Conservation (phyloP, 2,329 filamentous ascomycete genomes). For the Sporothrix variecibatus region DNA sequence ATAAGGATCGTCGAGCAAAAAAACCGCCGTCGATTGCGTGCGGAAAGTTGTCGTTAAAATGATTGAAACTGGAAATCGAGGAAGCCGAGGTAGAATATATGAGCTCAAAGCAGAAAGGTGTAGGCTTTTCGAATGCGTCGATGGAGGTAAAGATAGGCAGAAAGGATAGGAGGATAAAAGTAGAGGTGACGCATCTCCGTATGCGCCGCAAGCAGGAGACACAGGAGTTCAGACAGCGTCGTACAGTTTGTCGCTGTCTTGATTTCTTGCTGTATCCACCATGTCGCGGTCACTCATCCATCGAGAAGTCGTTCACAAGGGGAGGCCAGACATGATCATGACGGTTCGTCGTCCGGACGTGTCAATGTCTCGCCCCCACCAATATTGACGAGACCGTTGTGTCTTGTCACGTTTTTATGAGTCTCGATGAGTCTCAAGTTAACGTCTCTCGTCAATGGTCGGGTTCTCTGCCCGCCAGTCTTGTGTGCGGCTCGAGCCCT, state of each 20-base stretch:
- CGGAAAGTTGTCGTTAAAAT: conserved; percentile 5
- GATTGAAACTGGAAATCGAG: neutral
- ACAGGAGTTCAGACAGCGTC: neutral
- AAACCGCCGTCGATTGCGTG: neutral
- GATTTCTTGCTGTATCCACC: neutral
- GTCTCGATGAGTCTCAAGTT: neutral
- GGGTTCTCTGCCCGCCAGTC: conserved; percentile 44
- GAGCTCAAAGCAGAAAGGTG: neutral
- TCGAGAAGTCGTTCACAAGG: neutral
- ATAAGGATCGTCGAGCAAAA: neutral
- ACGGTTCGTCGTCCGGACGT: neutral
- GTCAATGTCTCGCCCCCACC: neutral
- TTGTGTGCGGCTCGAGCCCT: conserved; percentile 40
- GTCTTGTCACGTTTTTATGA: neutral
- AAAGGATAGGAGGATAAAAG: neutral
- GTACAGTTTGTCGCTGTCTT: neutral
- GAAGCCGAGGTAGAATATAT: neutral
- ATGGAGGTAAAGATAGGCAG: neutral
- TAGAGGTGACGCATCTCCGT: neutral
- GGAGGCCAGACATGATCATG: neutral
- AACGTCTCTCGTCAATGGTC: conserved; percentile 28
- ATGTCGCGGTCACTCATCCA: neutral
- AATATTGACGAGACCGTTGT: neutral
- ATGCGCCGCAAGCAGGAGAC: neutral
- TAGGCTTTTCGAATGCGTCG: neutral